Evolutionary conservation across 148 eudicot genomes (phyloP).

Genomic region (Heliosperma pusillum): DNA sequence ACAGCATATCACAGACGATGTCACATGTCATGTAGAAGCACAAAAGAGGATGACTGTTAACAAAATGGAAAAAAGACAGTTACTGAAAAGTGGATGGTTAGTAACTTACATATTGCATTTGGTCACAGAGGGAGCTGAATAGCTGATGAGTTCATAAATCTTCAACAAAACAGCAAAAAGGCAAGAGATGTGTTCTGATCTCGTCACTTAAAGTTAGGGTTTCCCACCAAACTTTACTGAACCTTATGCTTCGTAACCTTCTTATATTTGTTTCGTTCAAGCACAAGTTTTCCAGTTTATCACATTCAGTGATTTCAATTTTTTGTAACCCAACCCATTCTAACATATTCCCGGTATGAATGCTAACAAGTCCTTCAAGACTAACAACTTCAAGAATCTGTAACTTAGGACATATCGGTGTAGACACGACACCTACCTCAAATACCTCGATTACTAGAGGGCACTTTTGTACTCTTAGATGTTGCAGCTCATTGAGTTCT

Average conservation of each 20-base stretch:
- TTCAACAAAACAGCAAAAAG: background rate
- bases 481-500: background rate
- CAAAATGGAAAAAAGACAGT: too few species aligned
- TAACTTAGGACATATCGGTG: background rate
- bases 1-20: too few species aligned
- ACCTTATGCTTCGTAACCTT: background rate
- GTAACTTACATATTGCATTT: background rate
- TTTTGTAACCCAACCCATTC: background rate
- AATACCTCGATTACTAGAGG: background rate
- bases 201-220: background rate
- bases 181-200: background rate
- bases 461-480: background rate
- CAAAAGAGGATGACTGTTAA: too few species aligned
- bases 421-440: background rate
- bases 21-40: too few species aligned
- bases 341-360: background rate
- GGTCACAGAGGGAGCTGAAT: background rate
- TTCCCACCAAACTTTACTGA: background rate
- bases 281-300: background rate
- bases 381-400: background rate
- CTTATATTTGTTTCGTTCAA: background rate
- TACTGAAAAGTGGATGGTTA: background rate
- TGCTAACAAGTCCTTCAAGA: background rate
- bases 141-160: background rate
- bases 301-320: background rate